Conservation (phyloP, 768 basidiomycete species). For the Auricularia heimuer region DNA sequence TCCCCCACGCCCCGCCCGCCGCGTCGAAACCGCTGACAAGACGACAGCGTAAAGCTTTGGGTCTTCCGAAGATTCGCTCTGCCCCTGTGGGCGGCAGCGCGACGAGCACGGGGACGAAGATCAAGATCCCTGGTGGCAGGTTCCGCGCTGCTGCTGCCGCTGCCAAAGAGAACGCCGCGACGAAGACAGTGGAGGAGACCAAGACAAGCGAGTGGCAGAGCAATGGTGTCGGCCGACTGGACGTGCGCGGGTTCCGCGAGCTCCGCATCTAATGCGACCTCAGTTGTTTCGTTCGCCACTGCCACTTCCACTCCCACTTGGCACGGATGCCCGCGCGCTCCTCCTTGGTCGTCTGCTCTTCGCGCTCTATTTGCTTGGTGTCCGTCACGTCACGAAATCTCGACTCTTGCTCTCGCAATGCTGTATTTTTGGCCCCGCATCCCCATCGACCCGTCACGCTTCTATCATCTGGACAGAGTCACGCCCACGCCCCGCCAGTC, state of each 20-base stretch:
- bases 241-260: constrained; percentile 71
- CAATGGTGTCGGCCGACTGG: constrained; percentile 63
- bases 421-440: not conserved
- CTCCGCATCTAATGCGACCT: constrained; percentile 44
- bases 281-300: too few relatives aligned
- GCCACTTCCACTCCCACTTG: too few relatives aligned
- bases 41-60: constrained; percentile 58
- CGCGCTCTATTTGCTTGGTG: not conserved
- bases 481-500: too few relatives aligned
- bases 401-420: not conserved
- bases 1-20: constrained; percentile 20
- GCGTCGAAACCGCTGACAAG: constrained; percentile 35
- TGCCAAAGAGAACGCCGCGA: constrained; percentile 14
- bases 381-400: not conserved
- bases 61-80: constrained; percentile 47
- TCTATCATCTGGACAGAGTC: not conserved
- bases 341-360: not conserved
- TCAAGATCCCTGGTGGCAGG: constrained; percentile 52
- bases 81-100: constrained; percentile 18
- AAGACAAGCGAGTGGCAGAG: constrained; percentile 39
- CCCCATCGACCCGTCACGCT: not conserved
- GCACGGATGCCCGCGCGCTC: too few relatives aligned
- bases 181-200: constrained; percentile 23
- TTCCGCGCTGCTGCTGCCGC: constrained; percentile 24
- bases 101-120: constrained; percentile 46